Evolutionary conservation across 1,284 basidiomycete species (phyloP).

Genomic region (Quambalaria eucalypti): DNA sequence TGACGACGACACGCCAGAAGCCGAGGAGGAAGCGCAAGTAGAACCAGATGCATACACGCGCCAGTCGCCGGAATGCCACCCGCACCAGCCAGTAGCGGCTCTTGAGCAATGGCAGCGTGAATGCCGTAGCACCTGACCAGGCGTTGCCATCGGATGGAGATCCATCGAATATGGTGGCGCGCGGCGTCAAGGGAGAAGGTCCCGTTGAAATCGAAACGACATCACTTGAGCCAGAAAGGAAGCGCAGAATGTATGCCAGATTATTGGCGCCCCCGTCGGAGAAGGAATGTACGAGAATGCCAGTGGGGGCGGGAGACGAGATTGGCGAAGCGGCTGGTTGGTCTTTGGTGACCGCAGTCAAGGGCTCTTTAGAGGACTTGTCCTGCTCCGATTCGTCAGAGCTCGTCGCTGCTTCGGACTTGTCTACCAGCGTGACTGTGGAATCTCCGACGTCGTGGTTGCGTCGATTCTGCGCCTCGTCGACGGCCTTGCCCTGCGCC

Average conservation of each 20-base stretch:
- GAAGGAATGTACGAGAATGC: slow-evolving; percentile 15
- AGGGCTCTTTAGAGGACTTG: too few relatives aligned
- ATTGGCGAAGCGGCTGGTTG: too few relatives aligned
- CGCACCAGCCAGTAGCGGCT: slow-evolving; percentile 13
- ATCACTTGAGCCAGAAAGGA: slow-evolving; percentile 6
- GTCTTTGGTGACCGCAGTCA: too few relatives aligned
- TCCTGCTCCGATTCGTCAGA: too few relatives aligned
- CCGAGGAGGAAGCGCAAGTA: slow-evolving; percentile 17
- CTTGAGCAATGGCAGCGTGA: slow-evolving; percentile 28
- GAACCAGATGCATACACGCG: slow-evolving; percentile 13
- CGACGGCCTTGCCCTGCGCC: background rate
- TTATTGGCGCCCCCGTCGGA: slow-evolving; percentile 35
- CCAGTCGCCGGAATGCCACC: slow-evolving; percentile 12
- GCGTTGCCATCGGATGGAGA: slow-evolving; percentile 27
- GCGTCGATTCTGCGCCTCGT: slow-evolving; percentile 16
- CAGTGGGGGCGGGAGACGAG: background rate
- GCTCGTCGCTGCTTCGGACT: too few relatives aligned
- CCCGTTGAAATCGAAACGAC: slow-evolving; percentile 1
- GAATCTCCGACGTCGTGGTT: background rate
- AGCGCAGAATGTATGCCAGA: slow-evolving; percentile 16
- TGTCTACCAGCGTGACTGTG: background rate
- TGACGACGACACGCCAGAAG: too few relatives aligned
- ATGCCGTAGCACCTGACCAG: slow-evolving; percentile 18
- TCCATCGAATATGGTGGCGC: slow-evolving; percentile 27
- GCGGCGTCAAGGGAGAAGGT: background rate